These are phyloP conservation scores for Solanum chmielewskii DNA, from an alignment of 257 asterid species.

Conservation along the genomic window DNA sequence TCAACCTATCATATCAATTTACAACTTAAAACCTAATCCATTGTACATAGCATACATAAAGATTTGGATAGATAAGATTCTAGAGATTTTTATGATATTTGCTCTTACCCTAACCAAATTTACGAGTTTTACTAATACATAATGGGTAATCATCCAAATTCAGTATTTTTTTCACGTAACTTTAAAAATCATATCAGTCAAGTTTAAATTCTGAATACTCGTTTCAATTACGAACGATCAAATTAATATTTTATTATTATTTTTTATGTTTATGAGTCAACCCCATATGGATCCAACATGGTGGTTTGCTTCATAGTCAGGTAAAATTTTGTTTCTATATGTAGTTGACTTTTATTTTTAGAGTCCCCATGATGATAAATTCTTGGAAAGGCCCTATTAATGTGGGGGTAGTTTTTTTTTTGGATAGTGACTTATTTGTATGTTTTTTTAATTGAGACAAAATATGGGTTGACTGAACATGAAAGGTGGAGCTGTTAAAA, in stretches of 20 bases:
- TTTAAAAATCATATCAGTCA: not conserved
- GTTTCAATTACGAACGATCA: not conserved
- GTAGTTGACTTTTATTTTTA: slow-evolving; percentile 43
- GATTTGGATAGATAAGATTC: not conserved
- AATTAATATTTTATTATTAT: not conserved
- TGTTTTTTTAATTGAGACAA: slow-evolving; percentile 13
- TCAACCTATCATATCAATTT: not conserved
- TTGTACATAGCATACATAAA: not conserved
- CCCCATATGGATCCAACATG: not conserved
- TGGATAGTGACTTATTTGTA: not conserved
- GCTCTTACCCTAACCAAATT: not conserved
- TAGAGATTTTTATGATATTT: not conserved
- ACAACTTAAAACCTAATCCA: not conserved
- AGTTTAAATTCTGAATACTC: not conserved
- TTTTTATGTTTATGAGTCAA: not conserved
- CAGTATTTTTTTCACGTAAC: too few relatives aligned
- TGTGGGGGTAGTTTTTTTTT: not conserved
- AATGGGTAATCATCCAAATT: not conserved
- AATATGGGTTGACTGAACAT: slow-evolving; percentile 10
- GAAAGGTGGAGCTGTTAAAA: slow-evolving; percentile 8
- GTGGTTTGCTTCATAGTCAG: slow-evolving; percentile 19
- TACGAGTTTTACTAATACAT: not conserved
- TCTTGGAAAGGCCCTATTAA: not conserved
- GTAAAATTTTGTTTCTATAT: slow-evolving; percentile 4
- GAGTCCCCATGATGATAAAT: slow-evolving; percentile 14